These are phyloP conservation scores for Hypoxylon fragiforme DNA, from an alignment of 495 filamentous ascomycete species.

Conservation along the genomic window DNA sequence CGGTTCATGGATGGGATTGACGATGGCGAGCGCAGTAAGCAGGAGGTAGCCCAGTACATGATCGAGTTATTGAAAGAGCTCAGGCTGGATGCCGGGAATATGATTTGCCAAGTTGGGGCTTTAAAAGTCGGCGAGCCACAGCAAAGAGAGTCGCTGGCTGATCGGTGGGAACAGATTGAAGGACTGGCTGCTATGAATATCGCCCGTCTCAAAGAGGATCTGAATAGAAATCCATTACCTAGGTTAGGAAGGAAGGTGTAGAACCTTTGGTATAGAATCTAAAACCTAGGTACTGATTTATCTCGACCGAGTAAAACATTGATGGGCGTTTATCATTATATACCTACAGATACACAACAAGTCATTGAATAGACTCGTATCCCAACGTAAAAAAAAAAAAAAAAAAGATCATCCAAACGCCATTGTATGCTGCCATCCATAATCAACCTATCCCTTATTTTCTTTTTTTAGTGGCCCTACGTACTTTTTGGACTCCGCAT, in stretches of 20 bases:
- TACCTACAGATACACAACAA: slow-evolving; percentile 17
- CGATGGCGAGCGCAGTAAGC: slow-evolving; percentile 41
- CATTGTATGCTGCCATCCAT: slow-evolving; percentile 3
- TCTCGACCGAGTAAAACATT: slow-evolving; percentile 10
- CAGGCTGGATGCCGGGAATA: slow-evolving; percentile 39
- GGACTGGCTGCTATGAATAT: slow-evolving; percentile 40
- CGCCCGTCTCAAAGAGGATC: slow-evolving; percentile 17
- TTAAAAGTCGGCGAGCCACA: slow-evolving; percentile 34
- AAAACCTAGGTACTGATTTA: background rate
- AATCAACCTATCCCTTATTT: background rate
- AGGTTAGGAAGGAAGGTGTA: too few species aligned
- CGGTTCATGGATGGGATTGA: slow-evolving; percentile 43
- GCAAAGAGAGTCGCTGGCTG: slow-evolving; percentile 42
- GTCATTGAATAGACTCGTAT: slow-evolving; percentile 8
- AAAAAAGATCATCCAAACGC: slow-evolving; percentile 14
- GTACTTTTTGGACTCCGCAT: slow-evolving; percentile 13
- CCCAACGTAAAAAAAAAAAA: too few species aligned
- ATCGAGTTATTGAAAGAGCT: slow-evolving; percentile 29
- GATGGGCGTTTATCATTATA: slow-evolving; percentile 17
- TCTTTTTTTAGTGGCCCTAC: too few species aligned
- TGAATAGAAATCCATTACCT: background rate
- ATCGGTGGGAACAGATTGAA: slow-evolving; percentile 58
- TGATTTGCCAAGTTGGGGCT: slow-evolving; percentile 42
- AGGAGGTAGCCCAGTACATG: slow-evolving; percentile 37
- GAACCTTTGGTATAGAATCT: too few species aligned